Evolutionary conservation across 2,329 filamentous ascomycete genomes (phyloP), one percentile per base, ranked within the genome.

Genomic region (Xylaria hypoxylon): DNA sequence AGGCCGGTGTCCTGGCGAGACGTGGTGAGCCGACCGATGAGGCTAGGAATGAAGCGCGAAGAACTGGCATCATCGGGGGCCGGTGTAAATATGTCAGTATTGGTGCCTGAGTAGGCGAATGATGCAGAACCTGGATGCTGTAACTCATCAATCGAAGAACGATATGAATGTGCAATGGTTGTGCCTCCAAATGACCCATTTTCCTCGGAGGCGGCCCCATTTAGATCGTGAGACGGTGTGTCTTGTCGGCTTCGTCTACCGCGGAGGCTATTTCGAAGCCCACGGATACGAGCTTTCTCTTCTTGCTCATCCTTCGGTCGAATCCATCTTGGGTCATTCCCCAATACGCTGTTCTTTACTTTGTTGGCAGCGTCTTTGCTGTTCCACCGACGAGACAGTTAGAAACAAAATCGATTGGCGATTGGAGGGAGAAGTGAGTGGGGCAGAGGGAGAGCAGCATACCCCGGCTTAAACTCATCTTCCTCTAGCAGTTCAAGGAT

Each of bases 311-410:
- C 81, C 65, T 81, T 82, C 1, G 86, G 86, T 22, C 85, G 83
- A 56, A 88, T 79, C 81, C 86, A 87, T 73, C 86, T 81, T 33
- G 86, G 85, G 42, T 89, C 85, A 67, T 88, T 86, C 68, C 87
- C 86, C 35, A 89, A 81, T 67, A 87, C 82, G 7, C 80, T 78
- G 60, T 85, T 84, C 69, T 88, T 82, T 24, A 84, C 86, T 77
- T 89, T 88, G 72, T 86, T 86, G 38, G 84, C 86, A 31, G 86
- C 87, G 70, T 88, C 86, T 71, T 84, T 84, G 42, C 85, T 87
- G 63, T 64, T 55, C 50, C 59, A 47, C 11, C 22, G 38, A 40
- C 15, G 13, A 22, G 45, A 22, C 15, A 70, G 67, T 62, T 57
- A 68, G 59, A n/a, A 15, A 53, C 42, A 61, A 44, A 24, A 64